A percentile compares a stretch with the other conserved stretches of the same genome.
phyloP scores from a whole-genome alignment of 2,329 filamentous ascomycete genomes.

The Grosmannia huntii region DNA sequence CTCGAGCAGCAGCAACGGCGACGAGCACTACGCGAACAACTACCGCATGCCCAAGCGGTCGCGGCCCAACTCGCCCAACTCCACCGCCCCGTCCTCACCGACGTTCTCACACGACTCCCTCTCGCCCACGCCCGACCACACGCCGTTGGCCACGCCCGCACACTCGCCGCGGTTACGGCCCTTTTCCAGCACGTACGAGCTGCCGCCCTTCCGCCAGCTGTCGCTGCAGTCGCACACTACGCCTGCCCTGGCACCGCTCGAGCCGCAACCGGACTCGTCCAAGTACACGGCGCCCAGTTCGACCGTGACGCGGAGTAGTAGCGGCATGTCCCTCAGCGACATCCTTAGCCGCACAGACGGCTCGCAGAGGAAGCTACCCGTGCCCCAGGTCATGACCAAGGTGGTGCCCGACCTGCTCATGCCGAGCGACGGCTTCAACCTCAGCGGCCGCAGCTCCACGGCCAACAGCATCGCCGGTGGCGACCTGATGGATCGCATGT shows the following conservation, averaged over 20 bases:
- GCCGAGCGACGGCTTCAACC: slow-evolving; percentile 49
- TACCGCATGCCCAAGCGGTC: slow-evolving; percentile 75
- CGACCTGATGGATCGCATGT: slow-evolving; percentile 34
- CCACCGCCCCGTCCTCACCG: slow-evolving; percentile 87
- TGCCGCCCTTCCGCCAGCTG: slow-evolving; percentile 68
- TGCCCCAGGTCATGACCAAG: slow-evolving; percentile 72
- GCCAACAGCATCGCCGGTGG: slow-evolving; percentile 65
- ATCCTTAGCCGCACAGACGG: slow-evolving; percentile 86
- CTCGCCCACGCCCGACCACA: slow-evolving; percentile 92
- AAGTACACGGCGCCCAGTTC: slow-evolving; percentile 31
- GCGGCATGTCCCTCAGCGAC: slow-evolving; percentile 73
- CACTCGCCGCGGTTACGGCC: slow-evolving; percentile 87
- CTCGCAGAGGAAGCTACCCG: slow-evolving; percentile 77
- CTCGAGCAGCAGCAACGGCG: slow-evolving; percentile 30
- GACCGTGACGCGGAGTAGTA: slow-evolving; percentile 42
- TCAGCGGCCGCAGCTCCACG: slow-evolving; percentile 65
- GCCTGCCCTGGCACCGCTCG: slow-evolving; percentile 45
- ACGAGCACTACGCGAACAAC: slow-evolving; percentile 60
- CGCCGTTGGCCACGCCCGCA: slow-evolving; percentile 91
- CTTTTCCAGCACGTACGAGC: slow-evolving; percentile 59
- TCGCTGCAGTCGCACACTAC: slow-evolving; percentile 35
- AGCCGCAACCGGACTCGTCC: slow-evolving; percentile 36
- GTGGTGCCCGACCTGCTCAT: slow-evolving; percentile 76
- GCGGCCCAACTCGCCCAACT: slow-evolving; percentile 85
- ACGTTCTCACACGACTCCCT: slow-evolving; percentile 94